Evolutionary conservation across 2,329 filamentous ascomycete genomes (phyloP).

Genomic region (Cladosporium austrohemisphaericum): DNA sequence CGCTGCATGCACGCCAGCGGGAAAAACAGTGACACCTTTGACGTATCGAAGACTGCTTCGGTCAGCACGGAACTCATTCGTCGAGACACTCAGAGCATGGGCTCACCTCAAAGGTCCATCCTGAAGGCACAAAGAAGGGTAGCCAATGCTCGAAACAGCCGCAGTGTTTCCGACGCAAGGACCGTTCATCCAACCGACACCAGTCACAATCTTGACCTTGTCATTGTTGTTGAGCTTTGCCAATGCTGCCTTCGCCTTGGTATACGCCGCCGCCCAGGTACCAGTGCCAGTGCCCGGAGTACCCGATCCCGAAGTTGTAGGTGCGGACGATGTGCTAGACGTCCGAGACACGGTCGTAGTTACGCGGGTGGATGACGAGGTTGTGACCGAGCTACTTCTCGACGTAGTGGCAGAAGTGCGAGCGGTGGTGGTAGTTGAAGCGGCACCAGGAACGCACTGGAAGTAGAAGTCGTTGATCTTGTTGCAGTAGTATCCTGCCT

Average conservation of each 20-base stretch:
- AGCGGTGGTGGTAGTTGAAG: slow-evolving; percentile 8
- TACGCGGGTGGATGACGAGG: not conserved
- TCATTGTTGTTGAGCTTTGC: slow-evolving; percentile 33
- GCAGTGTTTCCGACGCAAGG: slow-evolving; percentile 55
- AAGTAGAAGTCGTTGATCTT: slow-evolving; percentile 34
- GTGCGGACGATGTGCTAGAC: not conserved
- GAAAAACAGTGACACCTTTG: slow-evolving; percentile 81
- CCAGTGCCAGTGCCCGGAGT: slow-evolving; percentile 5
- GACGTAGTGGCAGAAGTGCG: not conserved
- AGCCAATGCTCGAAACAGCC: slow-evolving; percentile 55
- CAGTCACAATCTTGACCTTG: slow-evolving; percentile 39
- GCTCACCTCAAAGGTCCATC: slow-evolving; percentile 71
- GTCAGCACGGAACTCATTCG: not conserved
- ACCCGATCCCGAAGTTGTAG: not conserved
- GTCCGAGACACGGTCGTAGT: not conserved
- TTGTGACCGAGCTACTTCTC: not conserved
- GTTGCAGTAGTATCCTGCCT: slow-evolving; percentile 31
- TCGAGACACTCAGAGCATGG: too few species aligned
- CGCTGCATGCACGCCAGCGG: slow-evolving; percentile 81
- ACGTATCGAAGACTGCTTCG: slow-evolving; percentile 64
- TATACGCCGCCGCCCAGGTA: slow-evolving; percentile 36
- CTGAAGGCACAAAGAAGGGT: slow-evolving; percentile 79
- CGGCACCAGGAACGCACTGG: slow-evolving; percentile 29
- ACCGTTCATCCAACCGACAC: slow-evolving; percentile 20
- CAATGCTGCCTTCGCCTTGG: slow-evolving; percentile 36